Base-by-base conservation (phyloP, 768 basidiomycete genomes). In the Rossbeevera mucosa region DNA sequence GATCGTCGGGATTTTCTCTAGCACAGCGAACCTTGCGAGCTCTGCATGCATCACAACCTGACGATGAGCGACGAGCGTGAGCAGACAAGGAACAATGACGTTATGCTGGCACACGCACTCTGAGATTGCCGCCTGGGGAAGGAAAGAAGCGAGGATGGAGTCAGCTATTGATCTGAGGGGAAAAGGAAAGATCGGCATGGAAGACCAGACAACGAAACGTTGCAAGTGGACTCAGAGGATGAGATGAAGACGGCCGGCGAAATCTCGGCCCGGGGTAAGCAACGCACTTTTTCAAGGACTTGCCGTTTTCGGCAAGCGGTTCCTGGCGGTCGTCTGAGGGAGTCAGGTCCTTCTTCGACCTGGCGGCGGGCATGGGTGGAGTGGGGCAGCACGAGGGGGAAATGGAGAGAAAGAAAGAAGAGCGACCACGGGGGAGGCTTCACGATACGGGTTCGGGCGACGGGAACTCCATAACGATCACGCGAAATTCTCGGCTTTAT, bases 11-110 rank as follows among this genome's bases (percentile, higher is more conserved):
- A 59, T 85, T 85, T 63, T 92, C 91, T 56, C 86, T 76, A 6
- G 86, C 85, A 62, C 90, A 93, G 47, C 88, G 80, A 42, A 93
- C 91, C 69, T 93, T 92, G 66, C 90, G 85, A 9, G 88, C 86
- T 59, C 88, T 77, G 70, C 90, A 91, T 43, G 88, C 88, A 72
- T 91, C 89, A 69, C 88, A 91, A 65, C 89, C 89, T 91, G 62
- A 45, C 44, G 42, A 44, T 62, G n/a, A n/a, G n/a, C n/a, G n/a
- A n/a, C 62, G 55, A 69, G 54, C 54, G 59, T 59, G 47, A 55
- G 36, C 51, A 49, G 29, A 54, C n/a, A 18, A 36, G 55, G 49
- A 38, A 36, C 55, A 49, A 57, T 52, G 55, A 76, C 52, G 54
- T 50, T 53, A 60, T 54, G 58, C 41, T 59, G 58, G 47, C 40